Percentiles rank a stretch among this genome's conserved stretches.
Conservation (phyloP, 2,329 filamentous ascomycete species). For the Thelonectria rubi region DNA sequence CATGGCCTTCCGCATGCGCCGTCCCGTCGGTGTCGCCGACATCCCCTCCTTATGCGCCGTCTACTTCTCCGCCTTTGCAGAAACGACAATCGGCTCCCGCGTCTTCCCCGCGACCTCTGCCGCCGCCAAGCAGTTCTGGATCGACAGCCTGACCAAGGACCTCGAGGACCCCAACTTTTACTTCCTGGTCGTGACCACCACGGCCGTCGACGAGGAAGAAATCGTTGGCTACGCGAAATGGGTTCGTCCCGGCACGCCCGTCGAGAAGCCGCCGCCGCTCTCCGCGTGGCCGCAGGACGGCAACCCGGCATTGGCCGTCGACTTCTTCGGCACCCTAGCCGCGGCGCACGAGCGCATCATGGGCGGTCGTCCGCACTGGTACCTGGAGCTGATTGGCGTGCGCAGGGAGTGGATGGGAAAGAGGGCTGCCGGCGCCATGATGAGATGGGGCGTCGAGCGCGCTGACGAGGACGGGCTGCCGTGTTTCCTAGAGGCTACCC, state of each 20-base stretch:
- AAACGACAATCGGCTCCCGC: slow-evolving; percentile 48
- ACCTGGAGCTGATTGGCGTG: slow-evolving; percentile 59
- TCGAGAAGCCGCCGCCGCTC: slow-evolving; percentile 38
- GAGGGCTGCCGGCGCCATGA: slow-evolving; percentile 54
- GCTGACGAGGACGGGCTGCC: slow-evolving; percentile 55
- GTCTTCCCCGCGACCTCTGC: slow-evolving; percentile 48
- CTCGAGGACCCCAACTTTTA: slow-evolving; percentile 50
- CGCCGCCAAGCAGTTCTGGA: slow-evolving; percentile 48
- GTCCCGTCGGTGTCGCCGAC: slow-evolving; percentile 47
- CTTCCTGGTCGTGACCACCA: slow-evolving; percentile 51
- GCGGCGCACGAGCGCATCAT: slow-evolving; percentile 50
- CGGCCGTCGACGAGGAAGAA: slow-evolving; percentile 38
- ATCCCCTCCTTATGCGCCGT: slow-evolving; percentile 51
- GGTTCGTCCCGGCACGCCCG: slow-evolving; percentile 45
- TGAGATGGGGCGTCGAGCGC: slow-evolving; percentile 58
- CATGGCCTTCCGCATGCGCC: slow-evolving; percentile 49
- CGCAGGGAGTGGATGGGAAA: slow-evolving; percentile 54
- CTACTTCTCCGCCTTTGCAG: slow-evolving; percentile 57
- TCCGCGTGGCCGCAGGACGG: slow-evolving; percentile 53
- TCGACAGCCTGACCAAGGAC: slow-evolving; percentile 47
- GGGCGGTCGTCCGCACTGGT: slow-evolving; percentile 56
- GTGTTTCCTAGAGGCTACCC: slow-evolving; percentile 62
- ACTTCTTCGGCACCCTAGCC: slow-evolving; percentile 53
- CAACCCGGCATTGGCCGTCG: slow-evolving; percentile 46
- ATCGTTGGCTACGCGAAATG: slow-evolving; percentile 61